Percentiles rank a stretch among this genome's conserved stretches.
phyloP scores from a whole-genome alignment of 306 rosid species.

The Prosopis cineraria region DNA sequence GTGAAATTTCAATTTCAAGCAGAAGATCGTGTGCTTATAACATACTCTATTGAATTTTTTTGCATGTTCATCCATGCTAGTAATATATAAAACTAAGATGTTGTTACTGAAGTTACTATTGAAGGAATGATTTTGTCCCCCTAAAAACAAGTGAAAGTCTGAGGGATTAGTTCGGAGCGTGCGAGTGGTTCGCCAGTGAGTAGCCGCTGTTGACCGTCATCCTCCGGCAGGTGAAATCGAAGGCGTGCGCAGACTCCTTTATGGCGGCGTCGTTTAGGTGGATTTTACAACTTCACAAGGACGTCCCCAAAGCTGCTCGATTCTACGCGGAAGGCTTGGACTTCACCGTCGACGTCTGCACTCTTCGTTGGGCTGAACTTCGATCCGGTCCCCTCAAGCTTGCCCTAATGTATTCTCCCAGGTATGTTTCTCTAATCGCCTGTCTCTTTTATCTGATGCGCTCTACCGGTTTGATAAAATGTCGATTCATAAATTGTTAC shows the following conservation, averaged over 20 bases:
- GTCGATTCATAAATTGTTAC: neutral
- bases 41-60: too few relatives aligned
- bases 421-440: slow-evolving; percentile 28
- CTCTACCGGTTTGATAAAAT: slow-evolving; percentile 1
- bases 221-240: neutral
- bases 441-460: neutral
- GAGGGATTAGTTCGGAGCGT: neutral
- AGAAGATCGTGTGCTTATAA: too few relatives aligned
- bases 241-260: neutral
- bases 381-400: slow-evolving; percentile 86
- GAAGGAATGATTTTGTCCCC: too few relatives aligned
- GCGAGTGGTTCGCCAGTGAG: neutral
- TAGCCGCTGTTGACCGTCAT: neutral
- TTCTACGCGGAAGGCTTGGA: slow-evolving; percentile 83
- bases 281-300: slow-evolving; percentile 75
- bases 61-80: too few relatives aligned
- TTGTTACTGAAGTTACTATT: too few relatives aligned
- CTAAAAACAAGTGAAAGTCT: neutral
- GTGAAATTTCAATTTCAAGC: too few relatives aligned
- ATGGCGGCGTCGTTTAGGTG: slow-evolving; percentile 81
- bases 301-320: slow-evolving; percentile 83
- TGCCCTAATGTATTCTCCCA: slow-evolving; percentile 73
- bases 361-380: slow-evolving; percentile 47
- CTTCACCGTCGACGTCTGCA: slow-evolving; percentile 56
- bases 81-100: too few relatives aligned